Percentiles rank a stretch among this genome's conserved stretches.
Evolutionary conservation across 2,329 filamentous ascomycete genomes (phyloP).

Genomic region (Juglanconis sp.): DNA sequence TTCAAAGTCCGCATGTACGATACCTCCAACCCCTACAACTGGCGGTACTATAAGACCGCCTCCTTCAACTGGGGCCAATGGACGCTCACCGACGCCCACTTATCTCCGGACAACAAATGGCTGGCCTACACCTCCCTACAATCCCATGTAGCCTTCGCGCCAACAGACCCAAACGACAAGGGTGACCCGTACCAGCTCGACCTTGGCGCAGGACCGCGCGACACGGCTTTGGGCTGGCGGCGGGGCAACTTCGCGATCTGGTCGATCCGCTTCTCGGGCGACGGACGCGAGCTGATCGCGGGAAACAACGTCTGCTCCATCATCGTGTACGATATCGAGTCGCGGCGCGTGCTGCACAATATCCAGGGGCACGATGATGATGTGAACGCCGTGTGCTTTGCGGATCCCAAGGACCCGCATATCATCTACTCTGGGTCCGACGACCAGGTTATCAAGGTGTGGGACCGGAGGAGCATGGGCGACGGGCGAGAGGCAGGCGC

Average conservation of each 20-base stretch:
- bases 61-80: constrained; percentile 83
- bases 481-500: constrained; percentile 69
- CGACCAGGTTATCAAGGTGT: constrained; percentile 90
- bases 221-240: constrained; percentile 29
- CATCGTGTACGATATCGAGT: constrained; percentile 90
- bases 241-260: constrained; percentile 64
- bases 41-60: constrained; percentile 93
- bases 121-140: constrained; percentile 89
- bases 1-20: constrained; percentile 97
- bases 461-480: constrained; percentile 90
- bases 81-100: constrained; percentile 91
- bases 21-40: constrained; percentile 90
- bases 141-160: constrained; percentile 77
- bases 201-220: constrained; percentile 47
- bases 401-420: constrained; percentile 82
- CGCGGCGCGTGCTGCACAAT: constrained; percentile 68
- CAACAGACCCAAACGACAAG: constrained; percentile 78
- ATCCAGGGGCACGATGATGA: constrained; percentile 80
- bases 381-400: constrained; percentile 96
- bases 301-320: constrained; percentile 78
- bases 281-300: constrained; percentile 85
- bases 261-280: constrained; percentile 88
- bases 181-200: constrained; percentile 80
- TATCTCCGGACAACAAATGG: constrained; percentile 89
- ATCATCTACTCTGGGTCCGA: constrained; percentile 96